phyloP scores from a whole-genome alignment of 106 monocot species.

The Allium cepa region DNA sequence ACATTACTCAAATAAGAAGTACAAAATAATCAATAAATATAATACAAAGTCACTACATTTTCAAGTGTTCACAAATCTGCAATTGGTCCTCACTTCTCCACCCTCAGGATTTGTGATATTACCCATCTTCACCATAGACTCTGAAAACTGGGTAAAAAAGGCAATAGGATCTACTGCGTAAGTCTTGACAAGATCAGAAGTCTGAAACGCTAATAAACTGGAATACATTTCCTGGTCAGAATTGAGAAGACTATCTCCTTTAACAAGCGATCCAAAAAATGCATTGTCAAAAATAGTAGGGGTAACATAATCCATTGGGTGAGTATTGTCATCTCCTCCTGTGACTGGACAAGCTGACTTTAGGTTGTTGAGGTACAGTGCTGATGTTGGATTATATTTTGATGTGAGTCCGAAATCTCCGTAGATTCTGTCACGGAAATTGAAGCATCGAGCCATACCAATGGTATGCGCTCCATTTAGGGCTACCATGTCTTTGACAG shows the following conservation, averaged over 20 bases:
- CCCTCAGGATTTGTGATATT: slow-evolving; percentile 90
- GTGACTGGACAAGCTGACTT: slow-evolving; percentile 35
- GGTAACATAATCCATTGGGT: slow-evolving; percentile 52
- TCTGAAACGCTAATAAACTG: slow-evolving; percentile 35
- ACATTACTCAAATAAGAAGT: too few relatives aligned
- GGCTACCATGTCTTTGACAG: slow-evolving; percentile 67
- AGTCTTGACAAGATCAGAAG: slow-evolving; percentile 41
- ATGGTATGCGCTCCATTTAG: slow-evolving; percentile 82
- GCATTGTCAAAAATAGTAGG: slow-evolving; percentile 69
- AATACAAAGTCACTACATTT: slow-evolving; percentile 29
- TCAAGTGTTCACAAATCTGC: slow-evolving; percentile 71
- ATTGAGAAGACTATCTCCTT: slow-evolving; percentile 69
- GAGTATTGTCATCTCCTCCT: slow-evolving; percentile 46
- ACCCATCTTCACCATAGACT: slow-evolving; percentile 93
- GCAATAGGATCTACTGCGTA: slow-evolving; percentile 33
- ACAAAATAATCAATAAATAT: too few relatives aligned
- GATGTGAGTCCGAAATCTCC: slow-evolving; percentile 36
- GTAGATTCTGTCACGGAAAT: slow-evolving; percentile 63
- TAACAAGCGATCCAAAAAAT: slow-evolving; percentile 37
- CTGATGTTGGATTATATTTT: slow-evolving; percentile 15
- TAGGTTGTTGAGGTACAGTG: slow-evolving; percentile 28
- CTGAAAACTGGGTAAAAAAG: slow-evolving; percentile 84
- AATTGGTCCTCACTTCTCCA: slow-evolving; percentile 82
- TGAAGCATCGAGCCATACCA: slow-evolving; percentile 60
- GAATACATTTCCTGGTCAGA: slow-evolving; percentile 90